Percentiles rank a stretch among this genome's conserved stretches.
phyloP scores from a whole-genome alignment of 345 rosid genomes.

The Arabidopsis suecica region DNA sequence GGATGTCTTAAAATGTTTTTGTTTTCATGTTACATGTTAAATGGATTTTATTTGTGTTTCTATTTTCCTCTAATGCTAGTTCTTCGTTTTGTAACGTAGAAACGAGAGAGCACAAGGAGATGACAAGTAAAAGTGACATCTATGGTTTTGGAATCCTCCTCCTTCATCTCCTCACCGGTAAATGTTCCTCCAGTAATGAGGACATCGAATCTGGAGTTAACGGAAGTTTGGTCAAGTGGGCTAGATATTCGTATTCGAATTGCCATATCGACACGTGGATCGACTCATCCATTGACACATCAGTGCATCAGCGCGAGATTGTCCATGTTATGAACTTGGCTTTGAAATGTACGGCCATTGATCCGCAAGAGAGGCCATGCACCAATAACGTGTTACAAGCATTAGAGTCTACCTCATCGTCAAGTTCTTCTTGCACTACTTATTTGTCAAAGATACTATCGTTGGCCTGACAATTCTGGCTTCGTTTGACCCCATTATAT shows the following conservation, averaged over 20 bases:
- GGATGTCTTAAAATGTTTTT: background rate
- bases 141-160: conserved; percentile 75
- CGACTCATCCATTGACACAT: conserved; percentile 55
- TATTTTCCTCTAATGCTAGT: background rate
- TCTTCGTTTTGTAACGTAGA: conserved; percentile 48
- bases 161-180: conserved; percentile 72
- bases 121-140: conserved; percentile 66
- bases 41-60: background rate
- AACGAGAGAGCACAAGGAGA: conserved; percentile 56
- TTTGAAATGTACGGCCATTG: conserved; percentile 68
- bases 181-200: conserved; percentile 42
- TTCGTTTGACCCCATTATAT: background rate
- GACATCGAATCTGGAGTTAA: conserved; percentile 68
- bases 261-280: conserved; percentile 73
- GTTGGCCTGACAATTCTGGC: conserved; percentile 45
- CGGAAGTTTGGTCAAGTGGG: conserved; percentile 70
- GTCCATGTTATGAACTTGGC: conserved; percentile 74
- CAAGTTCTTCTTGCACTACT: conserved; percentile 44
- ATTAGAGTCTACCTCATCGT: conserved; percentile 52
- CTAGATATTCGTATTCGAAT: conserved; percentile 71
- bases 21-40: background rate
- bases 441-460: conserved; percentile 48
- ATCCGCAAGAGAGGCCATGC: conserved; percentile 70
- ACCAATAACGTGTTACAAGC: conserved; percentile 55
- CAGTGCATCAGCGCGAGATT: conserved; percentile 48